Evolutionary conservation across 192 early-diverging fungal species (phyloP).

Genomic region (Coemansia sp.): DNA sequence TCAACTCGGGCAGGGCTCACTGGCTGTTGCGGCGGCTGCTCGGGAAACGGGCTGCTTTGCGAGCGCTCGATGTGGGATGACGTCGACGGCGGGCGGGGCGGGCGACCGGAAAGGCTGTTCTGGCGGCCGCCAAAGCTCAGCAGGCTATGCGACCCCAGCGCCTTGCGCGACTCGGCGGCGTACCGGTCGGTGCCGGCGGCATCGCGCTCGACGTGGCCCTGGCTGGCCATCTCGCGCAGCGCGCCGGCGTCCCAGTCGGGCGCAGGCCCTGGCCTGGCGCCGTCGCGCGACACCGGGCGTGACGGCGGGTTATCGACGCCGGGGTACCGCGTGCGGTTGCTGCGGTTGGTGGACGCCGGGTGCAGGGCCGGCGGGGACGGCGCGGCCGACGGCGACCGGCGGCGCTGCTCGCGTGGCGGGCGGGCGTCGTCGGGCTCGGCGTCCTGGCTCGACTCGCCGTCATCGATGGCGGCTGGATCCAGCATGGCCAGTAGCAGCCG

Average conservation of each 20-base stretch:
- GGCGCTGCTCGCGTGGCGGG: neutral
- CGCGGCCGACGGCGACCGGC: neutral
- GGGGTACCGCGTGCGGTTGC: neutral
- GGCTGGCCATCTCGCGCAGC: slow-evolving; percentile 18
- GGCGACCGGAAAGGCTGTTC: neutral
- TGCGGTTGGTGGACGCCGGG: neutral
- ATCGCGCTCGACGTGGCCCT: slow-evolving; percentile 8
- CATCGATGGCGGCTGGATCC: slow-evolving; percentile 6
- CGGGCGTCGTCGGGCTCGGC: neutral
- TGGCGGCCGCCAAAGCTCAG: neutral
- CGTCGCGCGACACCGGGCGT: slow-evolving; percentile 1
- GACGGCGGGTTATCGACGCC: neutral
- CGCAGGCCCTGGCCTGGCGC: neutral
- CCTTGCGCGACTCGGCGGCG: slow-evolving; percentile 28
- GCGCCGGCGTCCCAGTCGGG: slow-evolving; percentile 35
- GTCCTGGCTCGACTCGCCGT: no score
- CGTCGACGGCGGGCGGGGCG: neutral
- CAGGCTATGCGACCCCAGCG: slow-evolving; percentile 12
- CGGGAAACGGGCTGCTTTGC: neutral
- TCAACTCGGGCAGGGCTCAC: no score
- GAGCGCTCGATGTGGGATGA: neutral
- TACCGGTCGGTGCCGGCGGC: slow-evolving; percentile 21
- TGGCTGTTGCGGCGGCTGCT: neutral
- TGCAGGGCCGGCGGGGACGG: neutral
- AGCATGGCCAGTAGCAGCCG: slow-evolving; percentile 27